Evolutionary conservation across 169 alveolate genomes (phyloP), one percentile per base, ranked within the genome.

Genomic region (Plasmodium knowlesi): DNA sequence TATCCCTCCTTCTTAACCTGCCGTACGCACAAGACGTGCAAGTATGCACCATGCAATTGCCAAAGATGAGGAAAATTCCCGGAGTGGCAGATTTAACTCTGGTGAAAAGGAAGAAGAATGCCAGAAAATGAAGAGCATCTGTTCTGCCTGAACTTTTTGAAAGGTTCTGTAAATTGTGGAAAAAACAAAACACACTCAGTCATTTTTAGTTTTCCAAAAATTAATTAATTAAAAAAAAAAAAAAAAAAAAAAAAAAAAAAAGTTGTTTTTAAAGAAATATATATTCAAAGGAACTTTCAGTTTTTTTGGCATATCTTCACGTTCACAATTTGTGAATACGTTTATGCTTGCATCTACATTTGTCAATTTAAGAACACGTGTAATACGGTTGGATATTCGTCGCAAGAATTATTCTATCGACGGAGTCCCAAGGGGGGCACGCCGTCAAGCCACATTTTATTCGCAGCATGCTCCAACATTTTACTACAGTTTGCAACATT

Each of bases 391-490:
- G 76, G 76, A 67, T n/a, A 67, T 67, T 67, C 39, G 37, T 28
- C 76, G 37, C 76, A 67, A 67, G 76, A 67, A 67, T 67, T 67
- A 67, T 67, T 67, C 76, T 67, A 37, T 67, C 37, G 37, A 67
- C 5, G 39, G 76, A 34, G 76, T 67, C 34, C 76, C 76, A 10
- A 19, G 14, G 34, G 28, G 12, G 30, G 14, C 8, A 67, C 76
- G 30, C 30, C 37, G n/a, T 25, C 5, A 67, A 50, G 22, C 25
- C 61, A 12, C 61, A 50, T 50, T 50, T 50, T 12, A 50, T 50
- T 50, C 61, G 61, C 61, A 50, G 19, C 76, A 67, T 22, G 41
- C 3, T 50, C 9, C 61, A 50, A 8, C 61, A 50, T 50, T 50
- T 50, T 50, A 50, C 61, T 14, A 50, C 61, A 50, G 1, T 67